Evolutionary conservation across 2,329 filamentous ascomycete genomes (phyloP), one percentile per base, ranked within the genome.

Genomic region (Daldinia sp.): DNA sequence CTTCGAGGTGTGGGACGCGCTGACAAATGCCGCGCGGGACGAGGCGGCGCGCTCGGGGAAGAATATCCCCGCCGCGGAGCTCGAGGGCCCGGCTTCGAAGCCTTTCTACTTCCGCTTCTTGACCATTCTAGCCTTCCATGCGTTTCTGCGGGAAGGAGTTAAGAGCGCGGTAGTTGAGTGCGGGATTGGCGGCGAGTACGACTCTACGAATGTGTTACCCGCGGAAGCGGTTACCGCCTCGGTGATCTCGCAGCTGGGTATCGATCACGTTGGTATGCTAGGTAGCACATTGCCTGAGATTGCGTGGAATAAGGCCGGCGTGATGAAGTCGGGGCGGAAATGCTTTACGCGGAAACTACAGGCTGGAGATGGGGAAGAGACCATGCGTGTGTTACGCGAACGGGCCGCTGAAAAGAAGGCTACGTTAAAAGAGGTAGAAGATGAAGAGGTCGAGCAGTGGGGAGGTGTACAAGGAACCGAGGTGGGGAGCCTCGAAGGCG

Each of bases 41-140:
- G 75, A 74, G 44, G 65, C 67, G 2, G n/a, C 46, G 37, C 35
- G 26, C 4, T 42, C 55, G n/a, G 56, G 42, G 3, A 20, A 59
- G 23, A 77, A 78, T 1, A 80, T 76, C 6, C 46, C 69, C 1
- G 74, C 72, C 2, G 88, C 88, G 62, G 83, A 84, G 13, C 80
- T 83, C 0, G 84, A 84, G 13, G 87, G 88, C 0, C 84, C 89
- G 0, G 81, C 79, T 1, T 88, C 88, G 1, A 97, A 97, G 78
- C 96, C 96, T 0, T 92, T 94, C 58, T 98, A 97, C 80, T 98
- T 98, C 79, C 91, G 95, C 30, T 98, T 93, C 77, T 79, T 99
- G 76, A 98, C 95, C 0, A 85, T 99, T 41, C 87, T 98, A 82
- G 94, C 94, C 1, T 88, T 97, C 74, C 94, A 97, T 75, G 87